Conservation (phyloP, 768 basidiomycete genomes). For the Leccinellum rugosiceps region DNA sequence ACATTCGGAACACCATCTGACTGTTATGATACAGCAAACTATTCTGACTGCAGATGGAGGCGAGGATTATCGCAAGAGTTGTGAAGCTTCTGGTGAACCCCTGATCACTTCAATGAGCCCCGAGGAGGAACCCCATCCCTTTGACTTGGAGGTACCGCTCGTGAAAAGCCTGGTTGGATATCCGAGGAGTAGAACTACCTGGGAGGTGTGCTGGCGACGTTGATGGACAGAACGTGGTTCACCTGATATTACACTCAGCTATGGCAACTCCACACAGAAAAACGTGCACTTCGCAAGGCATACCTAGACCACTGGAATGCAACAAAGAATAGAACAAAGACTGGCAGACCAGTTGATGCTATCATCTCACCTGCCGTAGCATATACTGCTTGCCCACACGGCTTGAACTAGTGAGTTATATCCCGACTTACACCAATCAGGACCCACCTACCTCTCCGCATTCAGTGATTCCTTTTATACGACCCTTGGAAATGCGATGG, state of each 20-base stretch:
- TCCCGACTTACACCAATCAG: slow-evolving; percentile 4
- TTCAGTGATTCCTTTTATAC: slow-evolving; percentile 43
- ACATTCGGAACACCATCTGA: background rate
- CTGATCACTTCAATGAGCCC: slow-evolving; percentile 38
- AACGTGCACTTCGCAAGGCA: slow-evolving; percentile 39
- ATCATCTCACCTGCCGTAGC: slow-evolving; percentile 46
- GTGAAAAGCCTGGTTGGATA: slow-evolving; percentile 45
- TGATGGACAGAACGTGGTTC: background rate
- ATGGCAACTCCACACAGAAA: slow-evolving; percentile 46
- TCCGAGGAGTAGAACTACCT: slow-evolving; percentile 37
- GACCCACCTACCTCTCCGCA: slow-evolving; percentile 7
- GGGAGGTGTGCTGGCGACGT: slow-evolving; percentile 35
- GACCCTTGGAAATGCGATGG: slow-evolving; percentile 43
- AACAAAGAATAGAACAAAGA: slow-evolving; percentile 41
- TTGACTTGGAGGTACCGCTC: slow-evolving; percentile 44
- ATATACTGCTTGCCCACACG: slow-evolving; percentile 44
- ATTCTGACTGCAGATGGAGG: slow-evolving; percentile 42
- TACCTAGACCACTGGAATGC: slow-evolving; percentile 50
- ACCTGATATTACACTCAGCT: slow-evolving; percentile 23
- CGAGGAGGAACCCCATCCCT: slow-evolving; percentile 28
- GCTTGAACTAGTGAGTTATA: slow-evolving; percentile 36
- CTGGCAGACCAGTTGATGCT: slow-evolving; percentile 50
- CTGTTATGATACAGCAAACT: slow-evolving; percentile 25
- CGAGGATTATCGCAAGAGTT: slow-evolving; percentile 35
- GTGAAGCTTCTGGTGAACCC: slow-evolving; percentile 43